Evolutionary conservation across 805 yeast species (phyloP).

Genomic region (Wickerhamomyces sydowiorum): DNA sequence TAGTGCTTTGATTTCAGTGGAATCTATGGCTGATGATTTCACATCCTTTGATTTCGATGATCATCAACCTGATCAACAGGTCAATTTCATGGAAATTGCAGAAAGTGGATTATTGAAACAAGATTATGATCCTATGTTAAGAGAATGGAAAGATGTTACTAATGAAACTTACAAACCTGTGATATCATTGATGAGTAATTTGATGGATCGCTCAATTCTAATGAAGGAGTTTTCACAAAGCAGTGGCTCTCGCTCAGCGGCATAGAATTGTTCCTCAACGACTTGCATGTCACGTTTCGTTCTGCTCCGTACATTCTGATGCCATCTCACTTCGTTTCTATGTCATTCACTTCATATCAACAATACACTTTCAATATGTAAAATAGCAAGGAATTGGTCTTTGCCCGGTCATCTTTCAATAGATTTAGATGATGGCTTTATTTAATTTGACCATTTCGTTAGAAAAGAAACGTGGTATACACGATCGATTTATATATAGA

Average conservation of each 20-base stretch:
- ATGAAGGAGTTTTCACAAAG: constrained; percentile 8
- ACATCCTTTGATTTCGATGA: neutral
- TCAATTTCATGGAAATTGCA: neutral
- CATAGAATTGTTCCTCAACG: neutral
- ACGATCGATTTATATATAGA: too few species aligned
- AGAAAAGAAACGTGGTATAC: too few species aligned
- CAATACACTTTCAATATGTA: too few species aligned
- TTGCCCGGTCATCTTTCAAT: too few species aligned
- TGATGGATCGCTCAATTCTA: constrained; percentile 14
- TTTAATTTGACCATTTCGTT: too few species aligned
- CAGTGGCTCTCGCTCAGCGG: neutral
- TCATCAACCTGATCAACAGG: neutral
- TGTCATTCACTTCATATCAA: too few species aligned
- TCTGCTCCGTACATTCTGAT: too few species aligned
- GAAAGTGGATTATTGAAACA: constrained; percentile 8
- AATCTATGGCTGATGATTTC: constrained; percentile 1
- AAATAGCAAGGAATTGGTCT: too few species aligned
- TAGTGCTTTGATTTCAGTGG: constrained; percentile 9
- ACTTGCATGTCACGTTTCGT: neutral
- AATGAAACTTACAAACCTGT: neutral
- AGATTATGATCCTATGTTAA: constrained; percentile 9
- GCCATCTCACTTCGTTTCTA: too few species aligned
- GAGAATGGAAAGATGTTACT: constrained; percentile 6
- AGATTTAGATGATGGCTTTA: too few species aligned
- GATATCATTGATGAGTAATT: constrained; percentile 3